Conservation (phyloP, 164 flowering plant genomes). For the Nymphaea thermarum region DNA sequence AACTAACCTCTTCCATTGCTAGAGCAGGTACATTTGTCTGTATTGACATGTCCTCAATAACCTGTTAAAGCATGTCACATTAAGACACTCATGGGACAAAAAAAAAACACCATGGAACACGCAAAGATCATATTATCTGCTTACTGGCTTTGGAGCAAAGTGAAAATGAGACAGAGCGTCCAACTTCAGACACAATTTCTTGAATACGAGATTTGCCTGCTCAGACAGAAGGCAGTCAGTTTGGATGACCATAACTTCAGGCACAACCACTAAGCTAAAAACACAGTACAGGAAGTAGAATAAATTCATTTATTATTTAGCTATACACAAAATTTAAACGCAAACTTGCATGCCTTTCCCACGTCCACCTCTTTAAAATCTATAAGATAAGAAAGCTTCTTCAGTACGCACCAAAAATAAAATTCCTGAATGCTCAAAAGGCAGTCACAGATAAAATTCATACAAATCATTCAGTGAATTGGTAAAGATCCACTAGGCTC, state of each 20-base stretch:
- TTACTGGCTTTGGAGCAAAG: constrained; percentile 93
- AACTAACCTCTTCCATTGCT: constrained; percentile 91
- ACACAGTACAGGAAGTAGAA: no score
- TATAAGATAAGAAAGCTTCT: no score
- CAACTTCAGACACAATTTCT: constrained; percentile 69
- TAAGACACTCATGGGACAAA: neutral
- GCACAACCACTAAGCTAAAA: no score
- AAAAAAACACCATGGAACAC: constrained; percentile 1
- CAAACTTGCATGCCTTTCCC: no score
- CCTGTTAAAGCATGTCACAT: constrained; percentile 25
- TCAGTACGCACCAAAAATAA: no score
- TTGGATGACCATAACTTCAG: neutral
- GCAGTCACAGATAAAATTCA: no score
- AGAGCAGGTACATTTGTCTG: constrained; percentile 86
- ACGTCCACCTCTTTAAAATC: no score
- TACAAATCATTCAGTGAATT: no score
- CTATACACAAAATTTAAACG: no score
- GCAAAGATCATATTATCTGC: neutral
- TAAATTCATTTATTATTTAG: no score
- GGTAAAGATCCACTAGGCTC: no score
- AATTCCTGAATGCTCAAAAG: no score
- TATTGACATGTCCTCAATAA: constrained; percentile 87
- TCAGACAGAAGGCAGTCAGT: constrained; percentile 5
- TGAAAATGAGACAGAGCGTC: constrained; percentile 96
- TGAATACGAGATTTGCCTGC: constrained; percentile 67